Percentiles rank a stretch among this genome's conserved stretches.
These are phyloP conservation scores for Fusarium sp. DNA, from an alignment of 2,329 filamentous ascomycete species.

Conservation along the genomic window DNA sequence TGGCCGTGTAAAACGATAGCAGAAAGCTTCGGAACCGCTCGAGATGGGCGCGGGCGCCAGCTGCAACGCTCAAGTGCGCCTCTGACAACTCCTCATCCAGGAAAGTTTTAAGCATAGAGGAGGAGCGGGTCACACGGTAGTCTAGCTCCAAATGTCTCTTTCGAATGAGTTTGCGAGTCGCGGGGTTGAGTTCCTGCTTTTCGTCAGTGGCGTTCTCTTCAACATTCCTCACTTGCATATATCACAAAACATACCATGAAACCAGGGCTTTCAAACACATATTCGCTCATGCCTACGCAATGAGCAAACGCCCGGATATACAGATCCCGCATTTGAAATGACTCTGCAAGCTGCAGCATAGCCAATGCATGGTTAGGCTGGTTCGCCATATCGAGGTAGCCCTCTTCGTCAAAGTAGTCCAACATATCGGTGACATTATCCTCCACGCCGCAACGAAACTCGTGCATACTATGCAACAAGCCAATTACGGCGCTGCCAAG, in stretches of 20 bases:
- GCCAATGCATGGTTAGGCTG: constrained; percentile 76
- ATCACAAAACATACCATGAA: constrained; percentile 70
- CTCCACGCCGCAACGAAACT: constrained; percentile 65
- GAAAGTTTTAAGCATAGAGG: constrained; percentile 71
- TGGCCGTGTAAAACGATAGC: constrained; percentile 71
- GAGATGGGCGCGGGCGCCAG: constrained; percentile 72
- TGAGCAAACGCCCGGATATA: constrained; percentile 82
- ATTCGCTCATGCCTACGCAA: constrained; percentile 80
- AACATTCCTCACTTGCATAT: constrained; percentile 45
- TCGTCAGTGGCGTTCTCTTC: constrained; percentile 38
- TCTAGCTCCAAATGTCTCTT: constrained; percentile 74
- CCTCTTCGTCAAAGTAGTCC: constrained; percentile 73
- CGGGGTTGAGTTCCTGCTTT: constrained; percentile 58
- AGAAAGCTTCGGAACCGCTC: constrained; percentile 78
- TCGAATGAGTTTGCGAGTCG: constrained; percentile 73
- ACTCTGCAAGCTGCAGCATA: constrained; percentile 74
- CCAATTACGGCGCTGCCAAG: constrained; percentile 72
- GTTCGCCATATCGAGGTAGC: constrained; percentile 74
- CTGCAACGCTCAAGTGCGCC: constrained; percentile 71
- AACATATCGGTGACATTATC: constrained; percentile 72
- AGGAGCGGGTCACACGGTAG: constrained; percentile 66
- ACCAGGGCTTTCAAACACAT: constrained; percentile 66
- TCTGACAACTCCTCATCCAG: constrained; percentile 77
- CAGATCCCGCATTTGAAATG: constrained; percentile 69
- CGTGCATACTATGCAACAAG: constrained; percentile 72